These are phyloP conservation scores for Ceratocystis eucalypticola DNA, from an alignment of 2,329 filamentous ascomycete genomes.

Conservation along the genomic window DNA sequence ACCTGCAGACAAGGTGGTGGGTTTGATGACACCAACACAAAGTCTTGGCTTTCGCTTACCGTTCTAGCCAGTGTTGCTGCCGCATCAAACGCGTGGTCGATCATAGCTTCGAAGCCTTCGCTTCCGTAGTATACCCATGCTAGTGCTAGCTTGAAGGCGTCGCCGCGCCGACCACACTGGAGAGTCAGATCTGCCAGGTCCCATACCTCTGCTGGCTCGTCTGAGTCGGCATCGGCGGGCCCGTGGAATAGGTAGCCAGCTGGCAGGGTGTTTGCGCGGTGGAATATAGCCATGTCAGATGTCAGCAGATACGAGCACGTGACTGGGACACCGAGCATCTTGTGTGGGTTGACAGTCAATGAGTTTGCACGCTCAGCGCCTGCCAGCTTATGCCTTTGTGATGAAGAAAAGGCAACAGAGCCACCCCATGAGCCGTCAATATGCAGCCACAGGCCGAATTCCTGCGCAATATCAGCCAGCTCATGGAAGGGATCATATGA, in stretches of 20 bases:
- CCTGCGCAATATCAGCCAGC: conserved; percentile 56
- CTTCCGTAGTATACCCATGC: conserved; percentile 82
- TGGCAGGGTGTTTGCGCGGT: conserved; percentile 69
- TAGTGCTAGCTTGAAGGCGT: conserved; percentile 75
- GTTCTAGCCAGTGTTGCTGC: conserved; percentile 54
- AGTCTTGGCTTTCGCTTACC: conserved; percentile 42
- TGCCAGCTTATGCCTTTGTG: conserved; percentile 48
- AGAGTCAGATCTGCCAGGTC: conserved; percentile 86
- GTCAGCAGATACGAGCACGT: conserved; percentile 84
- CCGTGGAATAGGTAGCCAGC: conserved; percentile 77
- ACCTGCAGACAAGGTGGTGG: conserved; percentile 84
- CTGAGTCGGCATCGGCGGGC: conserved; percentile 24
- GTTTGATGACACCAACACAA: conserved; percentile 59
- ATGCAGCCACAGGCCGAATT: conserved; percentile 75
- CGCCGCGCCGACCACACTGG: conserved; percentile 79
- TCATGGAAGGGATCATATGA: conserved; percentile 69
- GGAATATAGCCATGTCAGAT: conserved; percentile 62
- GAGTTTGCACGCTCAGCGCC: conserved; percentile 66
- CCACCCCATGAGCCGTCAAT: conserved; percentile 90
- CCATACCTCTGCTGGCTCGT: conserved; percentile 50
- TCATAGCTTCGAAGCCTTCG: conserved; percentile 53
- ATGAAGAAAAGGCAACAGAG: conserved; percentile 60
- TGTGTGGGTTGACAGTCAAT: conserved; percentile 85
- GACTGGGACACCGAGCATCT: conserved; percentile 86
- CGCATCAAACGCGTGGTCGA: conserved; percentile 59